Base-by-base conservation (phyloP, 2,329 filamentous ascomycete genomes). In the Ophioceras dolichostomum region DNA sequence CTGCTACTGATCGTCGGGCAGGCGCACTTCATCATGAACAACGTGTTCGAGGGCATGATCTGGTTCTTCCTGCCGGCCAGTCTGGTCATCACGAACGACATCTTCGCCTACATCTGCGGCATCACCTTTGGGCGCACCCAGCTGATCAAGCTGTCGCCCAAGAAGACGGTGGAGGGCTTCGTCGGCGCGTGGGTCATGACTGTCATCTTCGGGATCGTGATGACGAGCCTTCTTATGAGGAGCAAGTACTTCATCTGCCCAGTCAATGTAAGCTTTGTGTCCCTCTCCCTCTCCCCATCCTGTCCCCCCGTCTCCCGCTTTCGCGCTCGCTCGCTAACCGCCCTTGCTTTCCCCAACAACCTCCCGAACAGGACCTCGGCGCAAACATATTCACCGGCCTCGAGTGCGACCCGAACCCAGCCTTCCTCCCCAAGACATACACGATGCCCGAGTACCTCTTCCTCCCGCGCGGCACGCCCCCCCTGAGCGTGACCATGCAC, bases 11-110 rank as follows among this genome's bases (percentile, higher is more conserved):
- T 98, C 51, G 89, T 96, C 28, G 88, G 94, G 5, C 88, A 98
- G 61, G 88, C 91, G 12, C 91, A 98, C 59, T 98, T 98, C 59
- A 86, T 96, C 64, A 96, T 98, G 85, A 98, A 98, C 72, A 98
- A 98, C 61, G 83, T 98, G 47, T 93, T 98, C 50, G 91, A 98
- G 64, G 91, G 91, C 64, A 87, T 98, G 83, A 94, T 98, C 57
- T 98, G 91, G 91, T 96, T 98, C 70, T 95, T 96, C 72, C 65
- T 98, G 32, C 91, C 91, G 7, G 88, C 86, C 7, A 81, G 86
- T 37, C 74, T 98, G 49, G 91, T 98, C 57, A 94, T 98, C 56
- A 95, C 85, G 45, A 98, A 98, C 60, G 91, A 98, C 56, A 98
- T 98, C 46, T 96, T 93, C 52, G 91, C 91, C 50, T 98, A 98